Evolutionary conservation across 2,329 filamentous ascomycete genomes (phyloP), one percentile per base, ranked within the genome.

Genomic region (Neurospora crassa): DNA sequence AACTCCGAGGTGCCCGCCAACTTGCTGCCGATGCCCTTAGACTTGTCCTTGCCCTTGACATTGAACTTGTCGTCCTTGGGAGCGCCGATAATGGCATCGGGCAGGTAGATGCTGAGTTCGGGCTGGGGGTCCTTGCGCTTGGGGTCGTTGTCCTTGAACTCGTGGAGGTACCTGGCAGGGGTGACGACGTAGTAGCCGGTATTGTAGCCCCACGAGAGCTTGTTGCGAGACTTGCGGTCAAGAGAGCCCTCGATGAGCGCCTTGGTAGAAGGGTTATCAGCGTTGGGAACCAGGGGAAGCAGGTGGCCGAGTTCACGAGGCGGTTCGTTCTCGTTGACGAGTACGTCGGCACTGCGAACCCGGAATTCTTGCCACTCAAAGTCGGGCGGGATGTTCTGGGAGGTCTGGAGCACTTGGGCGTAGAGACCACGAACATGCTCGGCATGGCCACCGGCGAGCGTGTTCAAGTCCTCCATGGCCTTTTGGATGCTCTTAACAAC

Each of bases 321-420:
- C 1, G 92, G 86, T 0, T 90, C 87, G 72, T 89, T 89, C 4
- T 94, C 91, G 80, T 97, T 90, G 76, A 97, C 90, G 40, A 99
- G 88, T 10, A 91, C 84, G 74, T 90, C 86, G 74, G 86, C 84
- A 79, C 91, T 92, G 76, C 94, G 91, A 75, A 87, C 82, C 69
- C 89, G 83, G 83, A 99, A 99, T 76, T 90, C 90, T 73, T 90
- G 89, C 95, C 95, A 99, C 82, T 99, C 96, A 76, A 96, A 95
- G 79, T 97, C 92, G 7, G 87, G 86, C 0, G 93, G 91, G 67
- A 99, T 89, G 68, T 88, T 88, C 82, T 97, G 92, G 4, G 91
- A 86, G 12, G 89, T 90, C 73, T 86, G 88, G 40, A 96, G 86
- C 82, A 98, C 95, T 79, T 97, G 94, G 69, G 87, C 87, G 80